A percentile compares a stretch with the other conserved stretches of the same genome.
Evolutionary conservation across 805 yeast species (phyloP).

Genomic region (Starmerella lactis-condensi): DNA sequence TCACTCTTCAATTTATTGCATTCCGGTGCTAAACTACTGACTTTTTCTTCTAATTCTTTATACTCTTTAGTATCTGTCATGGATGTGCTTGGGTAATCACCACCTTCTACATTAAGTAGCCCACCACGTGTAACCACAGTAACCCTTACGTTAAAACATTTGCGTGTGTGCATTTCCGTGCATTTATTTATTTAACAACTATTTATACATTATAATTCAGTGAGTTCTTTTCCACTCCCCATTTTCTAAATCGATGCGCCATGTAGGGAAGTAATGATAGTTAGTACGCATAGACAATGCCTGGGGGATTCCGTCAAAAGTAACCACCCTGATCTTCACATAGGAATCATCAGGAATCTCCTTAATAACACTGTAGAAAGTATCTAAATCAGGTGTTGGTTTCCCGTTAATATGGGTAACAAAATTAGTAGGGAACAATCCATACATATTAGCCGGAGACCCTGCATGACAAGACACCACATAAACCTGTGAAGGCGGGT

Average conservation of each 20-base stretch:
- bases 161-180: too few relatives aligned
- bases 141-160: too few relatives aligned
- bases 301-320: conserved; percentile 71
- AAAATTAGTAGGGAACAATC: conserved; percentile 60
- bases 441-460: conserved; percentile 73
- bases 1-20: conserved; percentile 71
- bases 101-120: too few relatives aligned
- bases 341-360: conserved; percentile 62
- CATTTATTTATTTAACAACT: too few relatives aligned
- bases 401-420: conserved; percentile 74
- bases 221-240: conserved; percentile 9
- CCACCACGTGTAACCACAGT: too few relatives aligned
- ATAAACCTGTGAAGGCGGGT: conserved; percentile 69
- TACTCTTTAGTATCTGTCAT: too few relatives aligned
- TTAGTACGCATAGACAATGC: conserved; percentile 75
- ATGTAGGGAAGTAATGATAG: conserved; percentile 51
- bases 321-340: conserved; percentile 59
- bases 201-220: background rate
- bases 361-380: conserved; percentile 48
- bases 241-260: conserved; percentile 13
- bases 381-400: conserved; percentile 49
- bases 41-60: too few relatives aligned
- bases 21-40: conserved; percentile 93
- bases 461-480: conserved; percentile 58
- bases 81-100: too few relatives aligned